phyloP scores from a whole-genome alignment of 495 filamentous ascomycete genomes.

The Peziza echinospora region DNA sequence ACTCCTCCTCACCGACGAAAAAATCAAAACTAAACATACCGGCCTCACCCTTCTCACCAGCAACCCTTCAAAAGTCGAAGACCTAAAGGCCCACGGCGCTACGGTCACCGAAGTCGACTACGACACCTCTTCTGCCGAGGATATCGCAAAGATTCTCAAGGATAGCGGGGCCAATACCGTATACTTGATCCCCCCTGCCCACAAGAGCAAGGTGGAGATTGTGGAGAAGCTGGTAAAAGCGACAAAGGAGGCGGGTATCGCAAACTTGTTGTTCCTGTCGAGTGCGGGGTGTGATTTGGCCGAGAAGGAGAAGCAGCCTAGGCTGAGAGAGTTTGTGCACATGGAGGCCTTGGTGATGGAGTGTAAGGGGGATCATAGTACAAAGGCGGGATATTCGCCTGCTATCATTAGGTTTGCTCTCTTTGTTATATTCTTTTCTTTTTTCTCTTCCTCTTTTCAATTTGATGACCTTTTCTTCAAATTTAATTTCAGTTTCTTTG shows the following conservation, averaged over 20 bases:
- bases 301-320: constrained; percentile 28
- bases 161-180: constrained; percentile 29
- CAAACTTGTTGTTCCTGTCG: constrained; percentile 31
- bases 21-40: constrained; percentile 25
- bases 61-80: constrained; percentile 30
- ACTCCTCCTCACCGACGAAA: constrained; percentile 27
- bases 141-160: constrained; percentile 22
- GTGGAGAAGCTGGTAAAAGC: constrained; percentile 28
- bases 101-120: constrained; percentile 29
- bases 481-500: background rate
- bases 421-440: background rate
- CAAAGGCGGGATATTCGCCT: constrained; percentile 25
- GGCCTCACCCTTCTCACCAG: constrained; percentile 25
- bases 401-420: constrained; percentile 30
- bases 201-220: constrained; percentile 28
- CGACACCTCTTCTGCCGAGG: constrained; percentile 15
- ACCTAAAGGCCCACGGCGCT: constrained; percentile 32
- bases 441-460: background rate
- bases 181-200: constrained; percentile 31
- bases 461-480: background rate
- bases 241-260: constrained; percentile 28
- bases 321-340: constrained; percentile 33
- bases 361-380: constrained; percentile 26
- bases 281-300: constrained; percentile 34
- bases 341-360: constrained; percentile 27